These are phyloP conservation scores for Aspergillus kassunensis DNA, from an alignment of 495 filamentous ascomycete genomes.

Conservation along the genomic window DNA sequence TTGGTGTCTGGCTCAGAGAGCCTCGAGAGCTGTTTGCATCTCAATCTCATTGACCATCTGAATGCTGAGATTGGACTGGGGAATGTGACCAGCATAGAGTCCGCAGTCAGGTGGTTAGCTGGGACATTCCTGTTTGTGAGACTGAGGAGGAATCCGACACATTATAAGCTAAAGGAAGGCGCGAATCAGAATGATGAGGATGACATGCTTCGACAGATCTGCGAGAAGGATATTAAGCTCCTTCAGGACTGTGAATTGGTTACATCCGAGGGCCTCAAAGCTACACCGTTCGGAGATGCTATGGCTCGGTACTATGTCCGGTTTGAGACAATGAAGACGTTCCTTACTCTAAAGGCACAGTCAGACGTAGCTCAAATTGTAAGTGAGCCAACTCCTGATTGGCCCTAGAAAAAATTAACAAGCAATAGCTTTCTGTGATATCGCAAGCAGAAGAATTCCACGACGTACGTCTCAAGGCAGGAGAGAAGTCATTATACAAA, in stretches of 20 bases:
- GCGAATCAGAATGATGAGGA: slow-evolving; percentile 54
- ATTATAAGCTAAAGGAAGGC: slow-evolving; percentile 70
- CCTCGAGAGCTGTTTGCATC: slow-evolving; percentile 83
- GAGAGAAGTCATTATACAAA: slow-evolving; percentile 73
- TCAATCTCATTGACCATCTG: slow-evolving; percentile 85
- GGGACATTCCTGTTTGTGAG: slow-evolving; percentile 87
- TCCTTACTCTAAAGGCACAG: slow-evolving; percentile 59
- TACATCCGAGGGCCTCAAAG: slow-evolving; percentile 47
- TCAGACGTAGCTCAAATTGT: slow-evolving; percentile 69
- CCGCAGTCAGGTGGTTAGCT: slow-evolving; percentile 77
- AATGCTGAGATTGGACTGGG: slow-evolving; percentile 91
- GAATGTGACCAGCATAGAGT: slow-evolving; percentile 64
- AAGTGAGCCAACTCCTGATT: slow-evolving; percentile 27
- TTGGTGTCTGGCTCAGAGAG: slow-evolving; percentile 80
- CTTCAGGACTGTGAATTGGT: slow-evolving; percentile 63
- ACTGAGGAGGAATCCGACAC: slow-evolving; percentile 69
- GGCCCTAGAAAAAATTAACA: slow-evolving; percentile 28
- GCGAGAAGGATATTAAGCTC: slow-evolving; percentile 69
- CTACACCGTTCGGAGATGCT: slow-evolving; percentile 76
- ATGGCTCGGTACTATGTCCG: slow-evolving; percentile 93
- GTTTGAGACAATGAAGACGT: slow-evolving; percentile 82
- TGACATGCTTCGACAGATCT: slow-evolving; percentile 72
- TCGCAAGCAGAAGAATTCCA: slow-evolving; percentile 75
- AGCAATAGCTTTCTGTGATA: slow-evolving; percentile 55
- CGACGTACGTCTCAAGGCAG: slow-evolving; percentile 68